A percentile compares a stretch with the other conserved stretches of the same genome.
phyloP scores from a whole-genome alignment of 805 yeast species.

The Naumovozyma baii region DNA sequence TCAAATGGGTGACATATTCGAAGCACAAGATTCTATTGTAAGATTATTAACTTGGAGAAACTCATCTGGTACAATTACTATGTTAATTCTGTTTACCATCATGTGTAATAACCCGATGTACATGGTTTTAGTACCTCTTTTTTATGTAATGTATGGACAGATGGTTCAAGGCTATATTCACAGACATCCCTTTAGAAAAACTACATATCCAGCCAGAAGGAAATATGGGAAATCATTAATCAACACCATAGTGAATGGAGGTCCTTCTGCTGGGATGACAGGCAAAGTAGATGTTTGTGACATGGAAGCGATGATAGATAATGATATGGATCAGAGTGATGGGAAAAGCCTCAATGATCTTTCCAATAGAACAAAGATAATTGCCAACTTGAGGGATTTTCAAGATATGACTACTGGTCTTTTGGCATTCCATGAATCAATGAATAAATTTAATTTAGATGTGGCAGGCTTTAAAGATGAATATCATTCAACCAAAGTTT shows the following conservation, averaged over 20 bases:
- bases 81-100: slow-evolving; percentile 51
- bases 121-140: slow-evolving; percentile 52
- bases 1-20: slow-evolving; percentile 48
- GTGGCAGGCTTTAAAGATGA: slow-evolving; percentile 68
- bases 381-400: slow-evolving; percentile 59
- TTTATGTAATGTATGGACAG: slow-evolving; percentile 44
- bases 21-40: slow-evolving; percentile 50
- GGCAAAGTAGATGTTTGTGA: too few relatives aligned
- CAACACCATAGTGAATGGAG: slow-evolving; percentile 27
- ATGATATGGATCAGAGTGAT: neutral
- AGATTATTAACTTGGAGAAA: slow-evolving; percentile 64
- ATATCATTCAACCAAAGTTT: slow-evolving; percentile 50
- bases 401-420: slow-evolving; percentile 55
- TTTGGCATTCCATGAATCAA: slow-evolving; percentile 39
- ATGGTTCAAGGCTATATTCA: slow-evolving; percentile 62
- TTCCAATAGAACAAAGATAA: slow-evolving; percentile 31
- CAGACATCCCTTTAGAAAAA: slow-evolving; percentile 52
- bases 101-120: slow-evolving; percentile 65
- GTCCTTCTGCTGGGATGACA: slow-evolving; percentile 6
- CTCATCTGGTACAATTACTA: slow-evolving; percentile 58
- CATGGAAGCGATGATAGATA: neutral
- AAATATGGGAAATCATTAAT: slow-evolving; percentile 46
- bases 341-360: slow-evolving; percentile 6
- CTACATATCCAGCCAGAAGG: slow-evolving; percentile 35
- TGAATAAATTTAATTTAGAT: slow-evolving; percentile 49